These are phyloP conservation scores for Myochromella boudieri DNA, from an alignment of 768 basidiomycete species.

Conservation along the genomic window DNA sequence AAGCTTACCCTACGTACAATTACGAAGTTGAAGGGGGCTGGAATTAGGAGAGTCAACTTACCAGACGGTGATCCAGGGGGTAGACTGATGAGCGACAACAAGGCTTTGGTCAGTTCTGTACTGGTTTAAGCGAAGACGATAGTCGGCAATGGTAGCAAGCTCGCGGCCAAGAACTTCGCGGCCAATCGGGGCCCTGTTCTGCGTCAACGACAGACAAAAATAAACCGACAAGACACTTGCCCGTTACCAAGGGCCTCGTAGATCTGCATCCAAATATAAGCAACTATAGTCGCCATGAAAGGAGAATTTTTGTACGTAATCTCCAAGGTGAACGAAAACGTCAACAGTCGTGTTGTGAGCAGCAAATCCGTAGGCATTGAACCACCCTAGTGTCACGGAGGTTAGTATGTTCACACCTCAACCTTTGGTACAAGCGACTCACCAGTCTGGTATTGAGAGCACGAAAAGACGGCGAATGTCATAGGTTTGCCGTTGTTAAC, in stretches of 20 bases:
- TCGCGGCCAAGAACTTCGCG: slow-evolving; percentile 52
- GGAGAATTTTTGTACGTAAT: slow-evolving; percentile 42
- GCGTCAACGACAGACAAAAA: not conserved
- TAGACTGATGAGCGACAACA: slow-evolving; percentile 43
- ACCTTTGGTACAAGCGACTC: slow-evolving; percentile 9
- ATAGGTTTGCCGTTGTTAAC: slow-evolving; percentile 54
- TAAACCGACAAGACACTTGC: slow-evolving; percentile 12
- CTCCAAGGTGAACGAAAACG: slow-evolving; percentile 59
- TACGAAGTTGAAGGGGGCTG: not conserved
- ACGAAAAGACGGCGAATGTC: slow-evolving; percentile 57
- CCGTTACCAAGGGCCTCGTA: slow-evolving; percentile 45
- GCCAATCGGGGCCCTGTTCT: slow-evolving; percentile 43
- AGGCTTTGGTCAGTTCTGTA: slow-evolving; percentile 54
- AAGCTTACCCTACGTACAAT: slow-evolving; percentile 22
- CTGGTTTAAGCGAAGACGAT: slow-evolving; percentile 48
- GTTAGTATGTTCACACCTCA: too few species aligned
- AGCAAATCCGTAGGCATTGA: slow-evolving; percentile 61
- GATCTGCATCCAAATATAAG: slow-evolving; percentile 33
- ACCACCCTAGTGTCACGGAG: slow-evolving; percentile 54
- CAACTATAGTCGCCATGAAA: not conserved
- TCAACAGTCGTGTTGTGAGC: slow-evolving; percentile 52
- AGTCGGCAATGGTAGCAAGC: slow-evolving; percentile 55
- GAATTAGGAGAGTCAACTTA: slow-evolving; percentile 19
- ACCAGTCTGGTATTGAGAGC: slow-evolving; percentile 55
- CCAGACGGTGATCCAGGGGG: slow-evolving; percentile 59